Percentiles rank a stretch among this genome's conserved stretches.
Evolutionary conservation across 306 rosid genomes (phyloP).

Genomic region (Dryas octopetala): DNA sequence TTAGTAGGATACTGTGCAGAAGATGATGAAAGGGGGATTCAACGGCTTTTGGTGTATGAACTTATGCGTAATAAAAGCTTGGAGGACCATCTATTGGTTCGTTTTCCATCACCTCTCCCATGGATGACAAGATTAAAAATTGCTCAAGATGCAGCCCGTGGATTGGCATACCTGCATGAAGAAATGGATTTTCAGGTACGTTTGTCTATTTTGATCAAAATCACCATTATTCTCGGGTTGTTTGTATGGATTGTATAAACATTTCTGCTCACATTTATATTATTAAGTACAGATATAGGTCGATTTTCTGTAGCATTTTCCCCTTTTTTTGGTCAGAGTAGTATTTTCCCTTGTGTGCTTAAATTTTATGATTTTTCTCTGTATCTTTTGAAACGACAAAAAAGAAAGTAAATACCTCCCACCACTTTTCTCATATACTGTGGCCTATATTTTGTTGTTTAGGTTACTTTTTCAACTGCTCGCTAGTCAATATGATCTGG

Average conservation of each 20-base stretch:
- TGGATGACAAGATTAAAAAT: slow-evolving; percentile 75
- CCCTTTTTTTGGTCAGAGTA: not conserved
- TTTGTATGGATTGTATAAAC: not conserved
- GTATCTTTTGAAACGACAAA: too few species aligned
- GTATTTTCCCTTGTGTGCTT: not conserved
- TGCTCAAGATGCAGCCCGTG: slow-evolving; percentile 87
- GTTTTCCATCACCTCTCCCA: slow-evolving; percentile 56
- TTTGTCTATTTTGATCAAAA: not conserved
- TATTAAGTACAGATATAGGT: not conserved
- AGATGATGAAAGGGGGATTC: slow-evolving; percentile 98
- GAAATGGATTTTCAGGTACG: slow-evolving; percentile 97
- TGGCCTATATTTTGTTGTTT: not conserved
- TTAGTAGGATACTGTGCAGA: slow-evolving; percentile 94
- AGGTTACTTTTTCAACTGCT: not conserved
- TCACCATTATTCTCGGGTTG: not conserved
- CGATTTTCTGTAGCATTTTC: not conserved
- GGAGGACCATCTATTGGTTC: slow-evolving; percentile 85
- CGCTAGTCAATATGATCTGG: slow-evolving; percentile 23
- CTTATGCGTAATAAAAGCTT: slow-evolving; percentile 82
- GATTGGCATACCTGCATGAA: slow-evolving; percentile 91
- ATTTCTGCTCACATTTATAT: not conserved
- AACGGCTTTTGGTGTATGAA: slow-evolving; percentile 87
- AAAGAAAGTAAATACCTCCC: not conserved
- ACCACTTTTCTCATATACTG: not conserved
- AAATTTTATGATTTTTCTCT: not conserved